These are phyloP conservation scores for Endotrypanum monterogeii DNA, from an alignment of 208 protist genomes.

Conservation along the genomic window DNA sequence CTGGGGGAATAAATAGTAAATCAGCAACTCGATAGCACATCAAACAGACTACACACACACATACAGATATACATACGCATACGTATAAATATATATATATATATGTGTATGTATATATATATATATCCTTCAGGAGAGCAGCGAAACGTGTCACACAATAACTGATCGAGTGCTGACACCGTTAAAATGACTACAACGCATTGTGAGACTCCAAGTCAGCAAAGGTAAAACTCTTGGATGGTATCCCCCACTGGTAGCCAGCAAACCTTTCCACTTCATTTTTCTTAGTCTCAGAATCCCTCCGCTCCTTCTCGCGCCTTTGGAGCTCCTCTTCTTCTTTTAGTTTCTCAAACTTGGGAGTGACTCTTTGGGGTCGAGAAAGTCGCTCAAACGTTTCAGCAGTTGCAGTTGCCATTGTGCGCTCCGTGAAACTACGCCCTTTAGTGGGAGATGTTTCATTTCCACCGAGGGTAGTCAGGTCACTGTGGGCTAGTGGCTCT, in stretches of 20 bases:
- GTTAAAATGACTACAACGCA: constrained; percentile 19
- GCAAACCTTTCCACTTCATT: constrained; percentile 40
- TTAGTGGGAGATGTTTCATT: constrained; percentile 12
- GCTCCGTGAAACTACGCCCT: background rate
- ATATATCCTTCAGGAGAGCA: background rate
- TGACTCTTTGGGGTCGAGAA: constrained; percentile 39
- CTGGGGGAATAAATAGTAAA: background rate
- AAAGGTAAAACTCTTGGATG: constrained; percentile 42
- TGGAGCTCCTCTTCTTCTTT: constrained; percentile 32
- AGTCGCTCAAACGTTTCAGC: constrained; percentile 58
- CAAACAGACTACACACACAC: background rate
- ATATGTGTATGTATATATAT: background rate
- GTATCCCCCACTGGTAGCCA: constrained; percentile 42
- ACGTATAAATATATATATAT: background rate
- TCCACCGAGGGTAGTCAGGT: background rate
- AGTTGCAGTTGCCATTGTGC: constrained; percentile 22
- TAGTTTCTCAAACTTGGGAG: constrained; percentile 39
- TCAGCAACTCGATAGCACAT: background rate
- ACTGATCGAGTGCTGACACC: background rate
- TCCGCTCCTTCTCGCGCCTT: constrained; percentile 30
- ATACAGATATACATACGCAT: background rate
- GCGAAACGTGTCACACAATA: background rate
- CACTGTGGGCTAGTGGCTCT: background rate
- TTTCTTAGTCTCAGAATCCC: constrained; percentile 16
- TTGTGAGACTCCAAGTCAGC: constrained; percentile 63